These are phyloP conservation scores for Cercospora sojina DNA, from an alignment of 2,329 filamentous ascomycete species.

Conservation along the genomic window DNA sequence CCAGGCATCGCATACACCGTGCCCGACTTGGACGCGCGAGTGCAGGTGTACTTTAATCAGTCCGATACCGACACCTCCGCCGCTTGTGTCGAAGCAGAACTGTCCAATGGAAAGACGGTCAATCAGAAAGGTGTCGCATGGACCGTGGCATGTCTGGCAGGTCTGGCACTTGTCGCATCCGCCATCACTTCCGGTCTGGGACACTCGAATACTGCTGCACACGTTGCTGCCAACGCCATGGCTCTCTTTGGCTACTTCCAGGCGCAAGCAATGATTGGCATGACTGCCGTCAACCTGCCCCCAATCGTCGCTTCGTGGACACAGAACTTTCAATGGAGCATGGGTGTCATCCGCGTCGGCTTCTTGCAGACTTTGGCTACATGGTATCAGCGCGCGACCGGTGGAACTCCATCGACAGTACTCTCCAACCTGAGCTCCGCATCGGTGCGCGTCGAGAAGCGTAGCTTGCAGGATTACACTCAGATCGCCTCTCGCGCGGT, in stretches of 20 bases:
- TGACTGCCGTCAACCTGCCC: conserved; percentile 76
- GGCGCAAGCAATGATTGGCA: conserved; percentile 84
- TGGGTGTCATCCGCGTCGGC: conserved; percentile 86
- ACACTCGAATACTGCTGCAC: conserved; percentile 89
- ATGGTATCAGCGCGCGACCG: conserved; percentile 94
- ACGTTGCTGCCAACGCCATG: conserved; percentile 88
- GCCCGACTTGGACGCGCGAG: conserved; percentile 84
- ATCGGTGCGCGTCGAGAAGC: conserved; percentile 81
- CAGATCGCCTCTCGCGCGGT: conserved; percentile 57
- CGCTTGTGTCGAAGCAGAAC: conserved; percentile 81
- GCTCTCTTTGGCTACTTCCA: conserved; percentile 97
- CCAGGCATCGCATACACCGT: conserved; percentile 84
- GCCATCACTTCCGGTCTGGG: conserved; percentile 86
- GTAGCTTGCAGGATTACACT: conserved; percentile 49
- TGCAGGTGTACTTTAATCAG: conserved; percentile 77
- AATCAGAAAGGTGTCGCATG: conserved; percentile 86
- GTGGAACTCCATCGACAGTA: conserved; percentile 76
- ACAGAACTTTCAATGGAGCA: conserved; percentile 96
- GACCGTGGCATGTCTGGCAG: conserved; percentile 84
- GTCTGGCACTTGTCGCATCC: conserved; percentile 77
- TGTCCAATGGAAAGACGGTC: conserved; percentile 91
- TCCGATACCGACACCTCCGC: conserved; percentile 63
- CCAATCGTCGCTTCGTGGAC: conserved; percentile 92
- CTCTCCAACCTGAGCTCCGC: conserved; percentile 71
- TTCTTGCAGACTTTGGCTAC: conserved; percentile 88